Conservation (phyloP, 805 yeast genomes). For the Jamesozyma lodderae region DNA sequence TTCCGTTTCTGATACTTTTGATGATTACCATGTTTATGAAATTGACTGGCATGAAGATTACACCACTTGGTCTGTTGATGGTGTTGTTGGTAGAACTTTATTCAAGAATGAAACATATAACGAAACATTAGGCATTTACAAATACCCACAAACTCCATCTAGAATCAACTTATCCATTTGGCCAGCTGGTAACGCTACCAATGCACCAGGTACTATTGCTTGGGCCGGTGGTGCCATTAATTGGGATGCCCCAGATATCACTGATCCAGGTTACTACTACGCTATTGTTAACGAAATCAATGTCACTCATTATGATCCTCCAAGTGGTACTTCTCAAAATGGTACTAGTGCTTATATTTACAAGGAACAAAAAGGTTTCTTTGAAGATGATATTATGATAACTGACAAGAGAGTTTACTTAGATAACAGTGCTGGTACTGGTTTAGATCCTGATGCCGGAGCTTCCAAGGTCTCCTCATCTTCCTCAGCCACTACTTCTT, state of each 20-base stretch:
- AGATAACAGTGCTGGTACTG: conserved; percentile 54
- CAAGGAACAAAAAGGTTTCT: conserved; percentile 40
- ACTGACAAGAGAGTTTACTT: conserved; percentile 55
- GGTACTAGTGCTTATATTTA: conserved; percentile 48
- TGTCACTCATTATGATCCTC: conserved; percentile 67
- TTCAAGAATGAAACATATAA: conserved; percentile 52
- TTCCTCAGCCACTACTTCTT: conserved; percentile 4
- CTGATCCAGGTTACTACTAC: conserved; percentile 73
- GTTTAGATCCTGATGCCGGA: conserved; percentile 44
- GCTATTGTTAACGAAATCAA: conserved; percentile 51
- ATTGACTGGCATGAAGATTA: conserved; percentile 76
- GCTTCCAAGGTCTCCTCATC: conserved; percentile 4
- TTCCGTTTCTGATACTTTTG: conserved; percentile 42
- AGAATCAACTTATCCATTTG: conserved; percentile 65
- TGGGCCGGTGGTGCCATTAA: conserved; percentile 87
- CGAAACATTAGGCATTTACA: conserved; percentile 46
- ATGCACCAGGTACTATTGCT: conserved; percentile 54
- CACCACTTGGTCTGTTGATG: conserved; percentile 67
- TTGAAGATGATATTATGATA: conserved; percentile 44
- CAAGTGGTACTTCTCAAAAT: conserved; percentile 38
- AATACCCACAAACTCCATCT: conserved; percentile 67
- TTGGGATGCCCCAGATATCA: conserved; percentile 72
- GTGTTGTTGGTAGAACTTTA: conserved; percentile 55
- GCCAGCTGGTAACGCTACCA: conserved; percentile 60
- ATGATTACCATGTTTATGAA: conserved; percentile 62